Conservation (phyloP, 2,329 filamentous ascomycete species). For the Ceratocystis albifundus region DNA sequence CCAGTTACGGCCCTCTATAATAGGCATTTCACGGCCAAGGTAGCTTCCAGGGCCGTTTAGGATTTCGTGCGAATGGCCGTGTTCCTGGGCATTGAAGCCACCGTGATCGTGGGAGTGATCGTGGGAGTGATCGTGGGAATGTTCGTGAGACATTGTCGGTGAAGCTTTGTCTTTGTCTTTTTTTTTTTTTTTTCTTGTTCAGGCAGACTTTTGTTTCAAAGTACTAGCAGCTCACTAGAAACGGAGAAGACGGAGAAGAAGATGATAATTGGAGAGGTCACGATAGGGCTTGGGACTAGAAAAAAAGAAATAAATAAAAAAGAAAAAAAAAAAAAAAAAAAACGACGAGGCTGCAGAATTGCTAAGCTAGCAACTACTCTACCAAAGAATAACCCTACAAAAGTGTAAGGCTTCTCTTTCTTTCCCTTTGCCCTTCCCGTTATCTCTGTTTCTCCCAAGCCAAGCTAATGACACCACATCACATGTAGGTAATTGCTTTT, state of each 20-base stretch:
- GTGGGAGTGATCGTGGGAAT: conserved; percentile 17
- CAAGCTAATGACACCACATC: too few species aligned
- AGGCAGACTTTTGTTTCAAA: background rate
- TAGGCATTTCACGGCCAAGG: conserved; percentile 81
- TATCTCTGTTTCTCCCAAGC: too few species aligned
- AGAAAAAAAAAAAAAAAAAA: background rate
- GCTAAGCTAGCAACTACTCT: too few species aligned
- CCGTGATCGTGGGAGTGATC: conserved; percentile 26
- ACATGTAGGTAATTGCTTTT: too few species aligned
- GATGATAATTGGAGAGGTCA: background rate
- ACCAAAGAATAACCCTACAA: too few species aligned
- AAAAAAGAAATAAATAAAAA: background rate
- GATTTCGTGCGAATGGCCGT: conserved; percentile 93
- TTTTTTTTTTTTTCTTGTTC: too few species aligned
- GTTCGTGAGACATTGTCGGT: conserved; percentile 3
- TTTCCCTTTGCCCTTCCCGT: too few species aligned
- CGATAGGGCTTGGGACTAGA: background rate
- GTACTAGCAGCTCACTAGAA: background rate
- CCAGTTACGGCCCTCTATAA: conserved; percentile 81
- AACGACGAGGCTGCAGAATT: background rate
- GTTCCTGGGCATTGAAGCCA: conserved; percentile 47
- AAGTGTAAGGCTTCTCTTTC: too few species aligned
- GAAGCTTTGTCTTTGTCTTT: background rate
- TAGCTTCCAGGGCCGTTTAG: conserved; percentile 88
- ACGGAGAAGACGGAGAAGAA: background rate